Percentiles rank a stretch among this genome's conserved stretches.
Conservation (phyloP, 1,284 basidiomycete species). For the Athelia psychrophila region DNA sequence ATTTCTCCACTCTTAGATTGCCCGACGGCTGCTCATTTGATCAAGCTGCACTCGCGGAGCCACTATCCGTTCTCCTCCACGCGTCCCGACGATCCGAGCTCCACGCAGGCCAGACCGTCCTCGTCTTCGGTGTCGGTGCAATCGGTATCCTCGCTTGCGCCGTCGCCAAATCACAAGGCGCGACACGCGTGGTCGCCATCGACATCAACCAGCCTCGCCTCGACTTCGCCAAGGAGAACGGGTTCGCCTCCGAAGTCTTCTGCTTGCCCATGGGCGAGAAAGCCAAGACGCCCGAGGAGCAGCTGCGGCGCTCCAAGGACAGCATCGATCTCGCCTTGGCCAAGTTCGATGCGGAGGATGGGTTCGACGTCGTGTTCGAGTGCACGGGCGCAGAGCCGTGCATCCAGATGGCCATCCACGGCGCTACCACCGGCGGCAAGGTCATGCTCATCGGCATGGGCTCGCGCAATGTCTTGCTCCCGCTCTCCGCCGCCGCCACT, state of each 20-base stretch:
- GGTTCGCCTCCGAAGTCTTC: conserved; percentile 76
- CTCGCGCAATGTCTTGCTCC: conserved; percentile 76
- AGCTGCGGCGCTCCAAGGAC: conserved; percentile 66
- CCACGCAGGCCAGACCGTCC: conserved; percentile 59
- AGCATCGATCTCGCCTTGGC: conserved; percentile 51
- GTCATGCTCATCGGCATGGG: conserved; percentile 97
- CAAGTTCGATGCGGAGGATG: conserved; percentile 63
- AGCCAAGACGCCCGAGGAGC: conserved; percentile 57
- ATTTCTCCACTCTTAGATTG: conserved; percentile 44
- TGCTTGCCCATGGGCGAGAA: conserved; percentile 55
- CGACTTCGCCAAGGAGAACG: conserved; percentile 69
- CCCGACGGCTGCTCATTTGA: conserved; percentile 76
- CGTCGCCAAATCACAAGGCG: conserved; percentile 71
- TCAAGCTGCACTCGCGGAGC: conserved; percentile 86
- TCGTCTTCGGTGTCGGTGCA: conserved; percentile 90
- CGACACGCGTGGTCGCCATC: conserved; percentile 71
- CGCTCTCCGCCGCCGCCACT: conserved; percentile 78
- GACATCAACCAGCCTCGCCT: conserved; percentile 85
- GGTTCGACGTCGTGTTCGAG: conserved; percentile 92
- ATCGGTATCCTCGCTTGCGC: conserved; percentile 89
- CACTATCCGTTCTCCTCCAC: conserved; percentile 87
- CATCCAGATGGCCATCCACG: conserved; percentile 84
- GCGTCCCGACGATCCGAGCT: conserved; percentile 73
- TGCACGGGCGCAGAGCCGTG: conserved; percentile 93
- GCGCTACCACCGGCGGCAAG: conserved; percentile 81